Percentiles rank a stretch among this genome's conserved stretches.
These are phyloP conservation scores for Salinomyces thailandicus DNA, from an alignment of 2,329 filamentous ascomycete genomes.

Conservation along the genomic window DNA sequence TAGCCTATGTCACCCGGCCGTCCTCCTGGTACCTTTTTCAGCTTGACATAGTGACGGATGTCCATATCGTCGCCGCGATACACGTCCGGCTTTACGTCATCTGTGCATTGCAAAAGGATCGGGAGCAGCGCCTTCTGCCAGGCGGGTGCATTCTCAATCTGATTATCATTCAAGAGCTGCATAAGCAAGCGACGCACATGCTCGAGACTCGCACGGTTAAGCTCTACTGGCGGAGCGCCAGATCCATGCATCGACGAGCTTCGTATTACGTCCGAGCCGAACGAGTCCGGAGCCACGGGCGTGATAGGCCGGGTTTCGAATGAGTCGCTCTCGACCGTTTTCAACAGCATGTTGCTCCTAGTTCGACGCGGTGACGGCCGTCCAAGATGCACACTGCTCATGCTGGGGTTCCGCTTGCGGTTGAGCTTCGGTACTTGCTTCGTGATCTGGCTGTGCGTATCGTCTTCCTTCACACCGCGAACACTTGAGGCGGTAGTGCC, in stretches of 20 bases:
- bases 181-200: slow-evolving; percentile 78
- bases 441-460: slow-evolving; percentile 54
- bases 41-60: slow-evolving; percentile 90
- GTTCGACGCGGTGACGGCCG: slow-evolving; percentile 60
- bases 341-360: slow-evolving; percentile 45
- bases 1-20: slow-evolving; percentile 88
- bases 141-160: slow-evolving; percentile 58
- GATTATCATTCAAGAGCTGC: slow-evolving; percentile 69
- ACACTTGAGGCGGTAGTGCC: slow-evolving; percentile 61
- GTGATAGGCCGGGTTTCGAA: slow-evolving; percentile 8
- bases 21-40: slow-evolving; percentile 91
- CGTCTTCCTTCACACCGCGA: slow-evolving; percentile 49
- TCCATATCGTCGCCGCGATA: slow-evolving; percentile 90
- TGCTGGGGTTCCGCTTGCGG: slow-evolving; percentile 72
- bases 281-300: slow-evolving; percentile 9
- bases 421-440: slow-evolving; percentile 52
- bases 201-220: slow-evolving; percentile 77
- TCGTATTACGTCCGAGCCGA: slow-evolving; percentile 40
- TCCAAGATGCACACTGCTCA: slow-evolving; percentile 62
- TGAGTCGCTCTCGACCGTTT: slow-evolving; percentile 17
- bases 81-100: slow-evolving; percentile 89
- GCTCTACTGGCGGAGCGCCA: slow-evolving; percentile 63
- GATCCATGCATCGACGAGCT: slow-evolving; percentile 74
- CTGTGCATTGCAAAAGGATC: slow-evolving; percentile 79
- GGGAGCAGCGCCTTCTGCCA: slow-evolving; percentile 90